Evolutionary conservation across 2,329 filamentous ascomycete species (phyloP), one percentile per base, ranked within the genome.

Genomic region (Neonectria sp.): DNA sequence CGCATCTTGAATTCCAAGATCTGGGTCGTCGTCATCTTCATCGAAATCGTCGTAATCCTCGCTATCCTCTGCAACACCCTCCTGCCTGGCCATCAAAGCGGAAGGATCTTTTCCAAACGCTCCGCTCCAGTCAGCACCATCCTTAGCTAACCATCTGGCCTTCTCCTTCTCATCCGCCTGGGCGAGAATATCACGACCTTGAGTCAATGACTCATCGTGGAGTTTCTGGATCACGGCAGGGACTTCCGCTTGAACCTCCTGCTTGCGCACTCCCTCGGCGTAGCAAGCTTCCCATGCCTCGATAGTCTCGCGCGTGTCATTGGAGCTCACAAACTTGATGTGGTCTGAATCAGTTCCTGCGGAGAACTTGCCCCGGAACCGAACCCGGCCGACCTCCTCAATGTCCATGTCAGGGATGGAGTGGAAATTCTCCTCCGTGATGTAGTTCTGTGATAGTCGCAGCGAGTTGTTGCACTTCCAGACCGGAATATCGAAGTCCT

Each of bases 201-300:
- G 88, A 0, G 91, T 91, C 40, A 98, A 82, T 0, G 93, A 95
- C 68, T 93, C 86, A 33, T 97, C 93, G 78, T 98, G 95, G 12
- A 97, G 84, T 74, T 92, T 87, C 79, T 93, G 89, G 0, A 95
- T 87, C 12, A 88, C 82, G 1, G 91, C 89, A 0, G 95, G 93
- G 0, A 97, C 85, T 75, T 97, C 92, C 27, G 90, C 87, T 11
- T 88, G 83, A 1, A 98, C 94, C 31, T 90, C 87, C 62, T 91
- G 88, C 15, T 86, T 82, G 2, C 96, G 90, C 0, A 97, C 93
- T 13, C 95, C 95, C 79, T 98, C 95, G 0, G 94, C 90, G 46
- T 92, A 89, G 79, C 95, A 98, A 0, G 95, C 93, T 80, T 98
- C 95, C 94, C 95, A 98, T 0, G 92, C 93, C 82, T 98, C 95